A percentile compares a stretch with the other conserved stretches of the same genome.
phyloP scores from a whole-genome alignment of 2,329 filamentous ascomycete species.

The Colletotrichum sp. region DNA sequence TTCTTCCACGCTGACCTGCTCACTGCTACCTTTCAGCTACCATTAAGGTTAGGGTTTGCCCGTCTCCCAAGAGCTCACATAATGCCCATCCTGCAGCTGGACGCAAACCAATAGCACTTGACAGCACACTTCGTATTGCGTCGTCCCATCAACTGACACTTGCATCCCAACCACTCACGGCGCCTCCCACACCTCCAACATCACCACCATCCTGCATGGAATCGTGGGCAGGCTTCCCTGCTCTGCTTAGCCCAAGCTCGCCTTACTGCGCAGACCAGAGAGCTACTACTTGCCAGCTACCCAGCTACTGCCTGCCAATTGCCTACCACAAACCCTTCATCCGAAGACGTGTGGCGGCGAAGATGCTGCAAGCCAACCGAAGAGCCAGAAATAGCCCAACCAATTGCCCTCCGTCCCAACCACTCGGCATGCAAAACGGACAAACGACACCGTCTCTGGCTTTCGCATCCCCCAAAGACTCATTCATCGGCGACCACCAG shows the following conservation, averaged over 20 bases:
- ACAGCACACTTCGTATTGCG: conserved; percentile 4
- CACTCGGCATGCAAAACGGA: background rate
- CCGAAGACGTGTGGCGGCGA: background rate
- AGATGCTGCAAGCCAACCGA: background rate
- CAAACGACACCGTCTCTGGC: background rate
- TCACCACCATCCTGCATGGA: background rate
- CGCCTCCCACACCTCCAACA: background rate
- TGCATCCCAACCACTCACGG: conserved; percentile 3
- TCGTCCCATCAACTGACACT: conserved; percentile 17
- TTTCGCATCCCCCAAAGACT: background rate
- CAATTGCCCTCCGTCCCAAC: background rate
- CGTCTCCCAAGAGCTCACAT: background rate
- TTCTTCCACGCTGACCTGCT: background rate
- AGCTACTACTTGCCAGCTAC: background rate
- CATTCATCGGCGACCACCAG: background rate
- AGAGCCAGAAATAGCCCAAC: background rate
- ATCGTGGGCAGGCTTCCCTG: background rate
- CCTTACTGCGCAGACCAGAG: background rate
- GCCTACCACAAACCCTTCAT: background rate
- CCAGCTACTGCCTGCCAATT: background rate
- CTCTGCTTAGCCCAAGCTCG: background rate
- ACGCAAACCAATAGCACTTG: background rate
- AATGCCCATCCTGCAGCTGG: background rate
- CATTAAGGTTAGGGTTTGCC: background rate
- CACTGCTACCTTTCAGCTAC: background rate